Base-by-base conservation (phyloP, 1,139 yeast genomes). In the Suzukiozyma palmioleophila region DNA sequence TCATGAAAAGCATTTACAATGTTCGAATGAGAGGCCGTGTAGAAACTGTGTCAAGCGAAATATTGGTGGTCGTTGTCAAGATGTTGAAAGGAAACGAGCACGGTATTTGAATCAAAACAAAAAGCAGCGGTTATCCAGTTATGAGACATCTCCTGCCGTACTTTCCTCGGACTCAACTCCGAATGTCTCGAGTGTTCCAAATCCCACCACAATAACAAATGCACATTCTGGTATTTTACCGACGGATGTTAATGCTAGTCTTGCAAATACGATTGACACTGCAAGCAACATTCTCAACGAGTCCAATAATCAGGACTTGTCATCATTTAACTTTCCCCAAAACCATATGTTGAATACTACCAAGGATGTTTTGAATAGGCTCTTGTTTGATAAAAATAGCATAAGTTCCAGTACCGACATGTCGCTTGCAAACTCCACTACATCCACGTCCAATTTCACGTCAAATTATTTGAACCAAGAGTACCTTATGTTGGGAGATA, bases 1-100 rank as follows among this genome's bases (percentile, higher is more conserved):
- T 54, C 88, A 83, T 53, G 62, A 69, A 27, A 84, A 84, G 47
- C 92, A 83, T 51, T 64, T 84, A 18, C 90, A 83, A 49, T 84
- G 90, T 54, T 61, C 69, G 21, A 61, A 69, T 46, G 69, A 68
- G 43, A 49, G 92, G 41, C 90, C 92, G 0, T 84, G 90, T 52
- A 73, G 70, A 47, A 84, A 84, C 54, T 84, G 92, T 58, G 55
- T 71, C 30, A 83, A 81, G 53, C 58, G 89, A 41, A 75, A 78
- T 26, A 55, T 77, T n/a, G 76, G 66, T 1, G 70, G 68, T 41
- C 53, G 65, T 12, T 84, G 92, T 56, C 63, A 59, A 29, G 85
- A 82, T 53, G 77, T 79, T n/a, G 70, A 69, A 31, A 60, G 89
- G 33, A 81, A 79, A 53, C 60, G 76, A 42, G 81, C 80, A 11